These are phyloP conservation scores for Rachicladosporium sp. DNA, from an alignment of 2,329 filamentous ascomycete genomes.

Conservation along the genomic window DNA sequence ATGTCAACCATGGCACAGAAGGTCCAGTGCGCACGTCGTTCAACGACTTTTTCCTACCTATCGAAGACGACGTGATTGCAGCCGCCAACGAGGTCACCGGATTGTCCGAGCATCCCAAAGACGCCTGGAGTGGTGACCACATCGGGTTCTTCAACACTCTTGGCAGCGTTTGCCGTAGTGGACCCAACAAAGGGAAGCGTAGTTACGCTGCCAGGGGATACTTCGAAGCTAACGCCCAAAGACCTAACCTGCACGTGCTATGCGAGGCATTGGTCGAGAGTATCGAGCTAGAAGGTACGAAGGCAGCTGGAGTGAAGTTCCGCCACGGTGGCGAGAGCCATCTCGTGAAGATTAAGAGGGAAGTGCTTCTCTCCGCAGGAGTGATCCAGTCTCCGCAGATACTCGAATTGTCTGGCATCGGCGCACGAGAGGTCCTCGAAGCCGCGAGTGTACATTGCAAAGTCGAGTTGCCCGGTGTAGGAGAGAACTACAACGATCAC, in stretches of 20 bases:
- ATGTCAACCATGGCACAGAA: conserved; percentile 23
- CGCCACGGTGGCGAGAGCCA: conserved; percentile 24
- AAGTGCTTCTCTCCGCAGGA: conserved; percentile 38
- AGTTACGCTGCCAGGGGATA: conserved; percentile 26
- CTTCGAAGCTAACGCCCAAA: conserved; percentile 23
- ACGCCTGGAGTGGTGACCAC: conserved; percentile 26
- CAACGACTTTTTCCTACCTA: conserved; percentile 23
- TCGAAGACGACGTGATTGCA: conserved; percentile 25
- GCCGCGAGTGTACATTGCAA: conserved; percentile 41
- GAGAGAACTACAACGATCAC: conserved; percentile 52
- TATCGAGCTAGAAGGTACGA: conserved; percentile 33
- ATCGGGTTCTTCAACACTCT: conserved; percentile 24
- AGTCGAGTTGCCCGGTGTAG: conserved; percentile 47
- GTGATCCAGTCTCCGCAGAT: conserved; percentile 54
- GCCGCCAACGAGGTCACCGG: conserved; percentile 24
- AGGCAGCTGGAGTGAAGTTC: conserved; percentile 32
- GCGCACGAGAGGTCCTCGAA: conserved; percentile 39
- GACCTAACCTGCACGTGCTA: conserved; percentile 37
- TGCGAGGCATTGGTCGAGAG: conserved; percentile 35
- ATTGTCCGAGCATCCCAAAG: conserved; percentile 23
- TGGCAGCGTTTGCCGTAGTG: conserved; percentile 15
- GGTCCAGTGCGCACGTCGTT: conserved; percentile 26
- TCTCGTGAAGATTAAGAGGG: conserved; percentile 25
- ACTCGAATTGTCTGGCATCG: conserved; percentile 51
- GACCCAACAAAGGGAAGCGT: conserved; percentile 21